Percentiles rank a stretch among this genome's conserved stretches.
Conservation (phyloP, 768 basidiomycete genomes). For the Hericium rajendrae region DNA sequence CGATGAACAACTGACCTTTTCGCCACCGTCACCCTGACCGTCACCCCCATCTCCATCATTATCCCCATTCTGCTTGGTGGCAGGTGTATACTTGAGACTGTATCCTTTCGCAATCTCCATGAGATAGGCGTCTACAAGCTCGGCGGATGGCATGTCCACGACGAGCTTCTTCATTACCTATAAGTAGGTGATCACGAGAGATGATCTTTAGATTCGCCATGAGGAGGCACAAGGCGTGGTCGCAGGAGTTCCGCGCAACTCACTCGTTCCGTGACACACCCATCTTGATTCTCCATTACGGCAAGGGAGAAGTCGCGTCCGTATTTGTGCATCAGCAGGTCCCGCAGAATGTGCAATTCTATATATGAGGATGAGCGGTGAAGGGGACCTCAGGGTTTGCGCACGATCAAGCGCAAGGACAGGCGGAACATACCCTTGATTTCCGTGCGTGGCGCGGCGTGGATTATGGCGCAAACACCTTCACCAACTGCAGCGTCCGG, state of each 20-base stretch:
- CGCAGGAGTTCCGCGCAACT: slow-evolving; percentile 17
- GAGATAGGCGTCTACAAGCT: slow-evolving; percentile 83
- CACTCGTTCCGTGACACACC: slow-evolving; percentile 78
- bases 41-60: slow-evolving; percentile 19
- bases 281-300: slow-evolving; percentile 80
- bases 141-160: slow-evolving; percentile 56
- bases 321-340: slow-evolving; percentile 93
- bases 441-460: slow-evolving; percentile 87
- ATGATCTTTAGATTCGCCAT: background rate
- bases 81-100: slow-evolving; percentile 55
- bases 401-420: background rate
- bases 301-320: slow-evolving; percentile 81
- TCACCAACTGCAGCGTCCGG: slow-evolving; percentile 84
- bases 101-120: slow-evolving; percentile 86
- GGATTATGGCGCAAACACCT: slow-evolving; percentile 80
- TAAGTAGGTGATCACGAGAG: slow-evolving; percentile 4
- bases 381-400: background rate
- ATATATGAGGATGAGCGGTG: background rate
- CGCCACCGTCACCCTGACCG: slow-evolving; percentile 17
- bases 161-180: slow-evolving; percentile 72
- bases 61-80: slow-evolving; percentile 17
- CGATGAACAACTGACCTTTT: background rate
- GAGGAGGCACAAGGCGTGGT: background rate
- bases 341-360: slow-evolving; percentile 88
- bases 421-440: slow-evolving; percentile 53